These are phyloP conservation scores for Paecilomyces fulvus DNA, from an alignment of 2,329 filamentous ascomycete species.

Conservation along the genomic window DNA sequence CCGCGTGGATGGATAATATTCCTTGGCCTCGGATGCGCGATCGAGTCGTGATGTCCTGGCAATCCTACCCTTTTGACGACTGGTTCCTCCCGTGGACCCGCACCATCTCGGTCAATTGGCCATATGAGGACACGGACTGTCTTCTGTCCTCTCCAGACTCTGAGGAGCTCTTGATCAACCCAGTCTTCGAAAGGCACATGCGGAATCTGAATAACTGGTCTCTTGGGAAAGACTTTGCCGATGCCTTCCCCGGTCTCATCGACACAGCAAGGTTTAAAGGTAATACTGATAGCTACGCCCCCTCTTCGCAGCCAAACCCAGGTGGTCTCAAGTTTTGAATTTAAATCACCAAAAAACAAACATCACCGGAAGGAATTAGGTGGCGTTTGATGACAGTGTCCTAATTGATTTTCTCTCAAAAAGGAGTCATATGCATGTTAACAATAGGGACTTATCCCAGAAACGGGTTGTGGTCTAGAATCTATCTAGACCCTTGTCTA, in stretches of 20 bases:
- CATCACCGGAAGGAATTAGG: too few species aligned
- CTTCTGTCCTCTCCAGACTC: slow-evolving; percentile 46
- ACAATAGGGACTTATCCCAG: not conserved
- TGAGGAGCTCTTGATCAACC: slow-evolving; percentile 70
- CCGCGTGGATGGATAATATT: slow-evolving; percentile 74
- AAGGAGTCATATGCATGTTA: not conserved
- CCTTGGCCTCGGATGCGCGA: slow-evolving; percentile 74
- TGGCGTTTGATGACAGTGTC: too few species aligned
- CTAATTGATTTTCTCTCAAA: not conserved
- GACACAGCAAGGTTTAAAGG: slow-evolving; percentile 31
- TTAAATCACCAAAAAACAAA: not conserved
- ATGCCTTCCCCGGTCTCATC: slow-evolving; percentile 52
- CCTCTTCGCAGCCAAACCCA: not conserved
- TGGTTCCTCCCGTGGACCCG: slow-evolving; percentile 78
- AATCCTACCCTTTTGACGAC: slow-evolving; percentile 60
- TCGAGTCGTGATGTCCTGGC: slow-evolving; percentile 47
- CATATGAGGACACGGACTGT: slow-evolving; percentile 64
- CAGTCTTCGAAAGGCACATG: slow-evolving; percentile 75
- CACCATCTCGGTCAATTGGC: slow-evolving; percentile 74
- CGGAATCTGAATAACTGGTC: slow-evolving; percentile 72
- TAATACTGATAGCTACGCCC: not conserved
- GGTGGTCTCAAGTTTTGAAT: not conserved
- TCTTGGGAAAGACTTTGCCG: slow-evolving; percentile 60
- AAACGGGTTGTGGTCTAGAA: not conserved
- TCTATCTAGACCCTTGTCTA: not conserved